Evolutionary conservation across 371 early-diverging fungal genomes (phyloP).

Genomic region (Actinomortierella wolfii): DNA sequence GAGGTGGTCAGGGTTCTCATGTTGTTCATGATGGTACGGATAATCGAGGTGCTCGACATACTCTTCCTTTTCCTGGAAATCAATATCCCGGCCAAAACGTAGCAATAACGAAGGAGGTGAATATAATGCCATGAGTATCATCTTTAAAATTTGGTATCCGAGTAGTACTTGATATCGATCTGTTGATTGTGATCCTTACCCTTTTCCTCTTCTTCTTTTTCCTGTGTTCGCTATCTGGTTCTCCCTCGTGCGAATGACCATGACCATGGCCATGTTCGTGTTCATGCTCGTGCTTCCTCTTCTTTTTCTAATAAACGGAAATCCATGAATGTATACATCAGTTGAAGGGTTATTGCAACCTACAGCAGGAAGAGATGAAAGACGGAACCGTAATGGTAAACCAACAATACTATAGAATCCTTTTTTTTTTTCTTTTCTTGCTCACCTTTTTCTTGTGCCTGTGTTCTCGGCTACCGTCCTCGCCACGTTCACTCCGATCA

Average conservation of each 20-base stretch:
- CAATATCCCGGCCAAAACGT: too few species aligned
- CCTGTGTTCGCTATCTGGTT: constrained; percentile 55
- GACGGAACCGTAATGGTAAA: not conserved
- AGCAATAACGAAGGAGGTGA: too few species aligned
- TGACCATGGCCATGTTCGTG: constrained; percentile 47
- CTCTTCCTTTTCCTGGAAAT: too few species aligned
- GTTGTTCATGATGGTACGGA: too few species aligned
- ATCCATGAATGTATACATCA: not conserved
- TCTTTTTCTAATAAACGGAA: constrained; percentile 66
- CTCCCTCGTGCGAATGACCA: constrained; percentile 49
- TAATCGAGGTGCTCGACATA: too few species aligned
- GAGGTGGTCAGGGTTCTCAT: too few species aligned
- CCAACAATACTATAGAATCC: not conserved
- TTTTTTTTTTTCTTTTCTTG: not conserved
- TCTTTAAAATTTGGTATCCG: too few species aligned
- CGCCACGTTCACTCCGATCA: constrained; percentile 44
- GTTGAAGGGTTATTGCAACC: not conserved
- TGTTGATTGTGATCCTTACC: constrained; percentile 28
- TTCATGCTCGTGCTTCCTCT: constrained; percentile 66
- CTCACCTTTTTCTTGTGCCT: constrained; percentile 68
- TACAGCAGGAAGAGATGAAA: not conserved
- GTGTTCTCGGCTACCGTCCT: constrained; percentile 51
- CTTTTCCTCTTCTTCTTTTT: constrained; percentile 67
- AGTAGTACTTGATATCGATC: too few species aligned
- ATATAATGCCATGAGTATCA: too few species aligned